phyloP scores from a whole-genome alignment of 1,284 basidiomycete species.

The Naganishia sp. region DNA sequence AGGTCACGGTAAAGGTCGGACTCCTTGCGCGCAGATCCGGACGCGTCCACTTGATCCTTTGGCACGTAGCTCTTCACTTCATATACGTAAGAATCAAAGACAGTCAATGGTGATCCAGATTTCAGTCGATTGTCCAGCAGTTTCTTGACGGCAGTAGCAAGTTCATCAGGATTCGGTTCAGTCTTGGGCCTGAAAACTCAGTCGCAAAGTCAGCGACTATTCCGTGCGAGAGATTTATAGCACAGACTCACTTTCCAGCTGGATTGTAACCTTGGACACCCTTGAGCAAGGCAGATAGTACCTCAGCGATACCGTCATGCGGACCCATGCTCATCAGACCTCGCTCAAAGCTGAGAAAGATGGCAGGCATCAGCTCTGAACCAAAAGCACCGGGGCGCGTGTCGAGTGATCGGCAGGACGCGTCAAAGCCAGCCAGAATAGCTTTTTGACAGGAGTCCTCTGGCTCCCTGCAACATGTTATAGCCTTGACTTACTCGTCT shows the following conservation, averaged over 20 bases:
- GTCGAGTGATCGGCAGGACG: conserved; percentile 20
- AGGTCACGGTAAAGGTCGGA: conserved; percentile 17
- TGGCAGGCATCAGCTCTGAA: background rate
- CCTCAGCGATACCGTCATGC: conserved; percentile 24
- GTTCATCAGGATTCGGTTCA: conserved; percentile 14
- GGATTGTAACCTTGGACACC: conserved; percentile 24
- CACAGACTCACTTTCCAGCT: conserved; percentile 10
- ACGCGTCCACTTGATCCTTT: conserved; percentile 17
- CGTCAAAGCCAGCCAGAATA: conserved; percentile 9
- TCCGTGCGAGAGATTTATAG: no score
- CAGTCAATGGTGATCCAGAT: conserved; percentile 27
- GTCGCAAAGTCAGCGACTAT: conserved; percentile 10
- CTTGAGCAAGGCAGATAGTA: conserved; percentile 12
- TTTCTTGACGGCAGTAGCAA: conserved; percentile 21
- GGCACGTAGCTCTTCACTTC: conserved; percentile 25
- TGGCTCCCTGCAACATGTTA: background rate
- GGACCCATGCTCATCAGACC: conserved; percentile 20
- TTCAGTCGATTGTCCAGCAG: conserved; percentile 25
- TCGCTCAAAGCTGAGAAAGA: conserved; percentile 14
- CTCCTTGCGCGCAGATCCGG: conserved; percentile 11
- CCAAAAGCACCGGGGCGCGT: background rate
- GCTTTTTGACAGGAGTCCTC: conserved; percentile 8
- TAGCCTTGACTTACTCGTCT: conserved; percentile 32
- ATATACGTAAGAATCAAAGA: conserved; percentile 32
- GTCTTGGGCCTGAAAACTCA: conserved; percentile 10